A percentile compares a stretch with the other conserved stretches of the same genome.
These are phyloP conservation scores for Penicillium digitatum DNA, from an alignment of 2,329 filamentous ascomycete genomes.

Conservation along the genomic window DNA sequence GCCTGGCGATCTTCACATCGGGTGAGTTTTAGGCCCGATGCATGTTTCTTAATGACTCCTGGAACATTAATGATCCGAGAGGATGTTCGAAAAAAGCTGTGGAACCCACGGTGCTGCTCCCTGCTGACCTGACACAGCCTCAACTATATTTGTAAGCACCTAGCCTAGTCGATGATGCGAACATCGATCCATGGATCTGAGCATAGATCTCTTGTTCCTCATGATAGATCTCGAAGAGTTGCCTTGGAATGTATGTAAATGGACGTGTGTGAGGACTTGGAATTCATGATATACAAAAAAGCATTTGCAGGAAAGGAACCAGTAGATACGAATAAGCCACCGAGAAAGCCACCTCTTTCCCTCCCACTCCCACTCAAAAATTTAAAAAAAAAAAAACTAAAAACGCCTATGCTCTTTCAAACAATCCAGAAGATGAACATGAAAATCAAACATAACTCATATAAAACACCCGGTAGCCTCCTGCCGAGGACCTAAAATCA, in stretches of 20 bases:
- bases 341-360: constrained; percentile 4
- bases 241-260: neutral
- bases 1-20: constrained; percentile 4
- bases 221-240: neutral
- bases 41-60: neutral
- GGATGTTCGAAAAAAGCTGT: neutral
- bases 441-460: neutral
- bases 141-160: no score
- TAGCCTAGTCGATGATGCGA: neutral
- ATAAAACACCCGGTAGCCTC: neutral
- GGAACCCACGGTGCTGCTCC: neutral
- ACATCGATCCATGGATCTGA: neutral
- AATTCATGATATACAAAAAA: neutral
- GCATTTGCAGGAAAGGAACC: neutral
- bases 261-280: neutral
- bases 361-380: neutral
- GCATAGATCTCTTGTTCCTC: neutral
- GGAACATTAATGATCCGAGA: neutral
- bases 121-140: neutral
- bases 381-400: neutral
- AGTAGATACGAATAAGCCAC: neutral
- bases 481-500: neutral
- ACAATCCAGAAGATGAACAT: neutral
- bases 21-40: neutral
- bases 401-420: neutral